Percentiles rank a stretch among this genome's conserved stretches.
These are phyloP conservation scores for Panaeolus papilionaceus DNA, from an alignment of 768 basidiomycete species.

Conservation along the genomic window DNA sequence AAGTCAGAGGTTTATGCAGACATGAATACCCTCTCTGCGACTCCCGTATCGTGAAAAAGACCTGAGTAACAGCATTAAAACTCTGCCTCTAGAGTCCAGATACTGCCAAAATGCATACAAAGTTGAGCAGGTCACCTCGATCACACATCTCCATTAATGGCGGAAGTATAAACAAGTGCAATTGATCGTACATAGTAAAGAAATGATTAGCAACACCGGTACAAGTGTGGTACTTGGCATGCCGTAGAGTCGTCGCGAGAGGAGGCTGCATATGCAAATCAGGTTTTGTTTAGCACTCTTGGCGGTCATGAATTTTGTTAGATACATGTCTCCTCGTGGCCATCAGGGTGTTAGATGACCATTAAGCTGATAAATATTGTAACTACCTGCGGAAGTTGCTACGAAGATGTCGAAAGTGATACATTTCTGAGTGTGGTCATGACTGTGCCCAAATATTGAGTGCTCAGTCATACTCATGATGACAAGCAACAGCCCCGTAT, in stretches of 20 bases:
- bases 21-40: too few species aligned
- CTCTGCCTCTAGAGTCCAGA: too few species aligned
- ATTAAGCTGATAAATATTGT: background rate
- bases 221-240: background rate
- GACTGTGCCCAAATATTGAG: too few species aligned
- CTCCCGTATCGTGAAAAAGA: too few species aligned
- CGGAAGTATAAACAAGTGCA: background rate
- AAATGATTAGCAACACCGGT: background rate
- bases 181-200: background rate
- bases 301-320: background rate
- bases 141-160: background rate
- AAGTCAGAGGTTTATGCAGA: too few species aligned
- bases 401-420: background rate
- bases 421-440: background rate
- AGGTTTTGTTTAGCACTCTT: background rate
- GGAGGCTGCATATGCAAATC: background rate
- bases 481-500: too few species aligned
- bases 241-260: background rate
- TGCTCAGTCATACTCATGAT: too few species aligned
- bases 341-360: too few species aligned
- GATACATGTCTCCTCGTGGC: background rate
- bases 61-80: too few species aligned
- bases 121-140: background rate
- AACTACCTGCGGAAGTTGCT: background rate
- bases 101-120: too few species aligned